Base-by-base conservation (phyloP, 257 asterid genomes). In the Penstemon newberryi region DNA sequence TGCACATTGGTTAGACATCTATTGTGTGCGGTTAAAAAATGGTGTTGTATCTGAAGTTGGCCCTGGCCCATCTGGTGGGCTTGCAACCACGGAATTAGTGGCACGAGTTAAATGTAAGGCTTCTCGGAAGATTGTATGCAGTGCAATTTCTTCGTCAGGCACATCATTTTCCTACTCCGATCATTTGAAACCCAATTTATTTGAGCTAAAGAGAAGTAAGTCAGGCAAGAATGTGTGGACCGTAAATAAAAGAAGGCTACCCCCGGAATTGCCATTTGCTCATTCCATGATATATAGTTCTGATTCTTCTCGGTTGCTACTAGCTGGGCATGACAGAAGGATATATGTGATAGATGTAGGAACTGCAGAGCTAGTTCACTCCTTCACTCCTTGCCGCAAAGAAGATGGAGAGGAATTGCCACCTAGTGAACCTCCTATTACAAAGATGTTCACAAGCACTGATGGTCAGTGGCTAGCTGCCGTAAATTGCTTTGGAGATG, bases 391-490 rank as follows among this genome's bases (percentile, higher is more conserved):
- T 77, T 73, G 81, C 70, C 83, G 83, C 12, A 77, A 81, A 73
- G 90, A 83, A 18, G 60, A 69, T 45, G 87, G 10, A 55, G 89
- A 79, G 61, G 84, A 76, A 51, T 72, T 83, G 79, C 85, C 86
- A 4, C 96, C 90, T 41, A 69, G 81, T 73, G 96, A 92, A 71
- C 96, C 98, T 67, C 94, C 98, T 57, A 89, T 92, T 56, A 92
- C 98, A 64, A 87, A 76, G 79, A 84, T 92, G 98, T 82, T 89
- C 73, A 83, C 90, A 45, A 87, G 96, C 75, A 55, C 65, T 33
- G 96, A 92, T 10, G 91, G 89, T 58, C 94, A 87, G 68, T 89
- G 98, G 98, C 82, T 92, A 51, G 96, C 98, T 72, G 90, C 96
- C 68, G 71, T 92, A 73, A 92, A 84, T 82, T 92, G 96, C 83